These are phyloP conservation scores for Stemphylium vesicarium DNA, from an alignment of 2,329 filamentous ascomycete genomes.

Conservation along the genomic window DNA sequence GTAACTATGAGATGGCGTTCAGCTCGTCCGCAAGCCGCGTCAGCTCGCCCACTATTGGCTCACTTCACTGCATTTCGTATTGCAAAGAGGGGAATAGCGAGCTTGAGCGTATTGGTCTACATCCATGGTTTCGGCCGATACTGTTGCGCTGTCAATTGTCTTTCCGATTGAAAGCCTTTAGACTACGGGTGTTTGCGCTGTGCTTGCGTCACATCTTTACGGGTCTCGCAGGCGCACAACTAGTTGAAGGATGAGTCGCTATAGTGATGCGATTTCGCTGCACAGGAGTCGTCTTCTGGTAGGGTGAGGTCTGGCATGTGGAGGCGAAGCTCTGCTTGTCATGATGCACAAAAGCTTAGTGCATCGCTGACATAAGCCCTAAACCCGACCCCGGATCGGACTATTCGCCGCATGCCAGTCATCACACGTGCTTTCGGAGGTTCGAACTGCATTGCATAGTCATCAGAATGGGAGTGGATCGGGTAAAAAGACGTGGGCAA, in stretches of 20 bases:
- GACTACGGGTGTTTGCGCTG: neutral
- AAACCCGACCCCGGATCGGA: no score
- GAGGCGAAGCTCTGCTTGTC: neutral
- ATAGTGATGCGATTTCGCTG: neutral
- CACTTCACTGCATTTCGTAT: neutral
- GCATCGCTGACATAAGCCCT: neutral
- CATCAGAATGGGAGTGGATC: no score
- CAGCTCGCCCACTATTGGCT: neutral
- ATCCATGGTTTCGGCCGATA: neutral
- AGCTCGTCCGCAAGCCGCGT: conserved; percentile 2
- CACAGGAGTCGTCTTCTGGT: neutral
- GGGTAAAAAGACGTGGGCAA: no score
- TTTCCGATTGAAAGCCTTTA: neutral
- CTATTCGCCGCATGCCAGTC: no score
- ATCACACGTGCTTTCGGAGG: no score
- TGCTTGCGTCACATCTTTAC: neutral
- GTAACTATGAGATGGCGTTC: neutral
- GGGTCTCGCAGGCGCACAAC: neutral
- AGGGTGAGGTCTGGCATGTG: neutral
- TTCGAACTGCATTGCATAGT: no score
- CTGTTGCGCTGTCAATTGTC: neutral
- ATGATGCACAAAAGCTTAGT: neutral
- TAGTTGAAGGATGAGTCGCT: neutral
- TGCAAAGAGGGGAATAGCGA: neutral
- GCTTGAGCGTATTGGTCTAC: neutral